Evolutionary conservation across 768 basidiomycete species (phyloP).

Genomic region (Serendipita sp.): DNA sequence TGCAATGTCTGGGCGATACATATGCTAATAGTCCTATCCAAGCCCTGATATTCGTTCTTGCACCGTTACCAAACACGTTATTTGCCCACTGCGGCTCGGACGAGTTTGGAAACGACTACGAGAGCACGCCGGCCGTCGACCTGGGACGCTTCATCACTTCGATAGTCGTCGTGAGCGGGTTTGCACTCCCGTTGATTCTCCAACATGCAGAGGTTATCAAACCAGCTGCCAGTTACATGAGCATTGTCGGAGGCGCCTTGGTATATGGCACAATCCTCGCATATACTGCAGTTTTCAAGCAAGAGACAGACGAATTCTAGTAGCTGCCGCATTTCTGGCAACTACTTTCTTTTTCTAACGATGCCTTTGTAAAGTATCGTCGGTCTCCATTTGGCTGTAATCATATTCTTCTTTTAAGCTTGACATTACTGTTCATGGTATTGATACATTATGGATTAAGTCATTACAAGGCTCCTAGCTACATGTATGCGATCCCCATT

Average conservation of each 20-base stretch:
- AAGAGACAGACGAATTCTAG: constrained; percentile 72
- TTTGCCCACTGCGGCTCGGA: constrained; percentile 88
- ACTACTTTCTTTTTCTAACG: neutral
- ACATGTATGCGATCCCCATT: neutral
- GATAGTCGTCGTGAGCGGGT: constrained; percentile 79
- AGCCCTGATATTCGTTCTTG: constrained; percentile 92
- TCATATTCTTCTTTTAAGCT: neutral
- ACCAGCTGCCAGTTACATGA: constrained; percentile 80
- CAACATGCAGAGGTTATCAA: constrained; percentile 83
- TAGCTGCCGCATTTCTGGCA: constrained; percentile 17
- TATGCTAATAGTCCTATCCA: neutral
- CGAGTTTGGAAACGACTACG: constrained; percentile 70
- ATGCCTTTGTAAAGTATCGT: neutral
- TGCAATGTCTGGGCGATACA: neutral
- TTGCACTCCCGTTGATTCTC: constrained; percentile 81
- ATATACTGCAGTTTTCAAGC: constrained; percentile 69
- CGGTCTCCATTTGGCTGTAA: neutral
- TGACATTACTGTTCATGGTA: too few species aligned
- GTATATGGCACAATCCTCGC: constrained; percentile 86
- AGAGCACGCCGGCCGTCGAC: constrained; percentile 57
- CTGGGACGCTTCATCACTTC: constrained; percentile 91
- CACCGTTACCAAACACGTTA: constrained; percentile 87
- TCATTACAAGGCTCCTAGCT: too few species aligned
- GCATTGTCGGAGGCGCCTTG: constrained; percentile 79
- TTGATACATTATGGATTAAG: too few species aligned